A percentile compares a stretch with the other conserved stretches of the same genome.
These are phyloP conservation scores for Xylaria intraflava DNA, from an alignment of 495 filamentous ascomycete genomes.

Conservation along the genomic window DNA sequence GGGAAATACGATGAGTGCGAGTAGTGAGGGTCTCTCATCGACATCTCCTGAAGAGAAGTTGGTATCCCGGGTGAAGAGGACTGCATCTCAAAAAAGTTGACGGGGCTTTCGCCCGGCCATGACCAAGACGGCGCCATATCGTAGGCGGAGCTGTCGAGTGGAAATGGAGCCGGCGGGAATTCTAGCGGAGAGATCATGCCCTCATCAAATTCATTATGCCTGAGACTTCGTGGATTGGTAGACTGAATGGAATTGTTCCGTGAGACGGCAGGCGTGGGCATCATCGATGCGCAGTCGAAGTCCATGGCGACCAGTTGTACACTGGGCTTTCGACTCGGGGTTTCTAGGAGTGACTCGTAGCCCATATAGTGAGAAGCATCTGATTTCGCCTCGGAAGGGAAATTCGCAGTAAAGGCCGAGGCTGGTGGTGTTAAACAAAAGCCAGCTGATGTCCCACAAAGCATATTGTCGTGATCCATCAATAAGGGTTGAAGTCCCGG, in stretches of 20 bases:
- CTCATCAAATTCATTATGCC: conserved; percentile 15
- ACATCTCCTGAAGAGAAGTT: conserved; percentile 5
- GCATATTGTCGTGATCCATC: conserved; percentile 20
- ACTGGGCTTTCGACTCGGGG: conserved; percentile 20
- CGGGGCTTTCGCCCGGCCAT: conserved; percentile 18
- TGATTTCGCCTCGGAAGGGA: conserved; percentile 17
- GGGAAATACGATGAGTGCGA: conserved; percentile 9
- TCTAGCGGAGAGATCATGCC: conserved; percentile 13
- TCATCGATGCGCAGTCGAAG: conserved; percentile 14
- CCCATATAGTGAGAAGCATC: conserved; percentile 19
- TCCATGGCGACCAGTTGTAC: conserved; percentile 17
- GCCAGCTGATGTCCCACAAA: conserved; percentile 12
- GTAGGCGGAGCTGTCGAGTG: conserved; percentile 5
- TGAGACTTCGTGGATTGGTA: conserved; percentile 2
- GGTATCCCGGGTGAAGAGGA: neutral
- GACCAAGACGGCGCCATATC: conserved; percentile 17
- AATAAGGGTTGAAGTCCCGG: conserved; percentile 16
- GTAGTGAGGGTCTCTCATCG: neutral
- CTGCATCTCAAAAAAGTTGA: conserved; percentile 13
- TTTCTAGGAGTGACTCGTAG: conserved; percentile 17
- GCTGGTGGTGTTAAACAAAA: conserved; percentile 33
- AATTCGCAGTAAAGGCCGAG: conserved; percentile 30
- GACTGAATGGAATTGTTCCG: conserved; percentile 12
- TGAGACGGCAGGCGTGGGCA: conserved; percentile 3
- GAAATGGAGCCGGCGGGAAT: conserved; percentile 9